Percentiles rank a stretch among this genome's conserved stretches.
Conservation (phyloP, 1,139 yeast genomes). For the Tardiomyces depauwii region DNA sequence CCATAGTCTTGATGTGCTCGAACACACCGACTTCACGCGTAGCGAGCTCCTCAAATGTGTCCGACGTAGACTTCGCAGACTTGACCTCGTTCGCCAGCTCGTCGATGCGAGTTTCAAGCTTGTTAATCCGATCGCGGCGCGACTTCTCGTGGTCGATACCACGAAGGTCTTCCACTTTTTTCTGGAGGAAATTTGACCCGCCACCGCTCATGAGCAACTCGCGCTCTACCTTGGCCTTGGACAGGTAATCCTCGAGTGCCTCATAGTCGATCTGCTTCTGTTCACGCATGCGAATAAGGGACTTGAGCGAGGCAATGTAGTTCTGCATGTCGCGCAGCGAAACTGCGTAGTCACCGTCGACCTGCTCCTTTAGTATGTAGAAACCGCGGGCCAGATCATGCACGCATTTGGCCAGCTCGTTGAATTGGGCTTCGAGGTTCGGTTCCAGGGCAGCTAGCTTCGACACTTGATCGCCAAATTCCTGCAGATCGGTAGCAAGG, state of each 20-base stretch:
- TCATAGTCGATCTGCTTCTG: conserved; percentile 87
- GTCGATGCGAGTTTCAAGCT: conserved; percentile 46
- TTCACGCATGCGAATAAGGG: conserved; percentile 72
- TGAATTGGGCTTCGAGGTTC: conserved; percentile 38
- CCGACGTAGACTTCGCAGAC: conserved; percentile 59
- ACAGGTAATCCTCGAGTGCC: conserved; percentile 67
- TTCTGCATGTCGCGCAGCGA: conserved; percentile 81
- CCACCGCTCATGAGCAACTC: conserved; percentile 49
- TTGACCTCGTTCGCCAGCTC: conserved; percentile 47
- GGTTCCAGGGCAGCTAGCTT: conserved; percentile 52
- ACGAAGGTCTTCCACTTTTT: conserved; percentile 46
- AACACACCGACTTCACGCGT: conserved; percentile 69
- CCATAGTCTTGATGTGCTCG: conserved; percentile 69
- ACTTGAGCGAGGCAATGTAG: conserved; percentile 66
- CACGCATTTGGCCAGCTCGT: conserved; percentile 42
- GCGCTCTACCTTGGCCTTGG: conserved; percentile 59
- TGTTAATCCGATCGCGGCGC: conserved; percentile 39
- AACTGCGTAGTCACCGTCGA: conserved; percentile 75
- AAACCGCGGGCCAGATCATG: conserved; percentile 37
- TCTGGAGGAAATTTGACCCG: conserved; percentile 40
- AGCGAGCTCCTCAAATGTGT: conserved; percentile 55
- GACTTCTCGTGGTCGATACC: conserved; percentile 50
- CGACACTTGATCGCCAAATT: conserved; percentile 57
- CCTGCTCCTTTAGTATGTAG: conserved; percentile 41
- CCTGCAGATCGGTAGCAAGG: conserved; percentile 59